phyloP scores from a whole-genome alignment of 2,329 filamentous ascomycete species.

The Aureobasidium sp. region DNA sequence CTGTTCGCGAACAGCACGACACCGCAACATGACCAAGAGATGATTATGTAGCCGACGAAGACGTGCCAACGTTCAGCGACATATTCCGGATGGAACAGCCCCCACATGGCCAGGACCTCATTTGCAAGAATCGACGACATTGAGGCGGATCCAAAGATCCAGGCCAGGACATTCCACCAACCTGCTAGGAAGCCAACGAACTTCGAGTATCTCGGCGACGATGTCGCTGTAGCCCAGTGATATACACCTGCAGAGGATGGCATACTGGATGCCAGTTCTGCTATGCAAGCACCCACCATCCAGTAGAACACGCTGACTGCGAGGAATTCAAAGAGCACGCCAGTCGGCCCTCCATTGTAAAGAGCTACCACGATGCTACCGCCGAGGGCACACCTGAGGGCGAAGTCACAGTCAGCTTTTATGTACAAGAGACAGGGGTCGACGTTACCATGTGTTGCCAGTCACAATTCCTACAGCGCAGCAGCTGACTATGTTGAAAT shows the following conservation, averaged over 20 bases:
- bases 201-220: constrained; percentile 38
- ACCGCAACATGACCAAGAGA: constrained; percentile 38
- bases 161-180: constrained; percentile 23
- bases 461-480: constrained; percentile 32
- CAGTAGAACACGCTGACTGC: constrained; percentile 43
- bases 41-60: constrained; percentile 40
- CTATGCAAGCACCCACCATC: constrained; percentile 42
- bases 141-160: constrained; percentile 17
- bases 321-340: constrained; percentile 41
- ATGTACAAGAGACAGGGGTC: constrained; percentile 17
- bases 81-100: constrained; percentile 39
- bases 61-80: constrained; percentile 42
- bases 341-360: constrained; percentile 39
- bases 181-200: constrained; percentile 41
- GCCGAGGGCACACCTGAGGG: constrained; percentile 28
- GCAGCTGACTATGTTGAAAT: constrained; percentile 33
- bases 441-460: constrained; percentile 3
- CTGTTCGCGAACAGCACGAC: constrained; percentile 48
- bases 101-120: constrained; percentile 40
- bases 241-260: constrained; percentile 36
- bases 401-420: constrained; percentile 33
- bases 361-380: constrained; percentile 33
- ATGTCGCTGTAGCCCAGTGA: constrained; percentile 45
- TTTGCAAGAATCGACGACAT: constrained; percentile 38
- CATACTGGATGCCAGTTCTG: constrained; percentile 38